Evolutionary conservation across 169 alveolate species (phyloP), one percentile per base, ranked within the genome.

Genomic region (Plasmodium inui): DNA sequence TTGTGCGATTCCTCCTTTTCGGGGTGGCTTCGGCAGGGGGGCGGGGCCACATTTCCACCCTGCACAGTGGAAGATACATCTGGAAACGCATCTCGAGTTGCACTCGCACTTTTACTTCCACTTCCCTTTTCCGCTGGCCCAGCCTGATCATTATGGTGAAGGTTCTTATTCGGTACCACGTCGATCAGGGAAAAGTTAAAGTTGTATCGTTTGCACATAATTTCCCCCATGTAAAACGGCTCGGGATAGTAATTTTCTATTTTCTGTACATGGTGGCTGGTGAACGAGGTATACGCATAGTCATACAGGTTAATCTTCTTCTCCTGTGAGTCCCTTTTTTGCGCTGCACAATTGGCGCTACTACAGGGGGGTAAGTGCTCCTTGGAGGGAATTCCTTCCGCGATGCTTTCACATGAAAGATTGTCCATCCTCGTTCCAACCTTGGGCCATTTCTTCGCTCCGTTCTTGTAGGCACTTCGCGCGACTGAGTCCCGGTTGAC

Each of bases 211-310:
- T 91, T 91, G 67, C 53, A 74, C 28, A 91, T 19, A 53, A 91
- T 91, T 2, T 91, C 95, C 39, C 53, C 84, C 95, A 91, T 91
- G 78, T 91, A 82, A 34, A 91, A 91, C 34, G 53, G 30, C 19
- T 89, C 94, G 19, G 94, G 94, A 28, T 57, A 89, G 46, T 4
- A 39, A 1, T 34, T 44, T 6, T 82, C 91, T 26, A 70, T 91
- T 50, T 91, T 91, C 76, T 91, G 73, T 6, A 82, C 50, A 28
- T 70, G 32, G 83, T 81, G 50, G 55, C 39, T 74, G 30, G 55
- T 22, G 71, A 41, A 72, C 0, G 95, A 80, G 8, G 91, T 71
- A 30, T 91, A 91, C 6, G 92, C 82, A 61, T 91, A 91, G 55
- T 91, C 95, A 34, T 91, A 91, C 17, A 91, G 28, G 26, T 91